A percentile compares a stretch with the other conserved stretches of the same genome.
Evolutionary conservation across 176 grass and related monocot species (phyloP).

Genomic region (Panicum miliaceum): DNA sequence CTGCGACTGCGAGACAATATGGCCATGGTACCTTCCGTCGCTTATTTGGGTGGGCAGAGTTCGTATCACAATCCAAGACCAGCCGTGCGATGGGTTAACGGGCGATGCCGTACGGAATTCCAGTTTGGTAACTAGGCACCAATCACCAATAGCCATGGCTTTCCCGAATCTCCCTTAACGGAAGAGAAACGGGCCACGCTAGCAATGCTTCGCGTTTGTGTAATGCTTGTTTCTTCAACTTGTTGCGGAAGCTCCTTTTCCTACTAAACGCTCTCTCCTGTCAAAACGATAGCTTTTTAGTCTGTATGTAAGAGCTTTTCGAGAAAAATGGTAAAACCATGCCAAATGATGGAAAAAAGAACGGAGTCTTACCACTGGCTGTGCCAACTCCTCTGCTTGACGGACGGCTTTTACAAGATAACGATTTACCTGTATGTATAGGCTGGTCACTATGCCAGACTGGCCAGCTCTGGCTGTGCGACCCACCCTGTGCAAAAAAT

Average conservation of each 20-base stretch:
- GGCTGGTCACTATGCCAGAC: constrained; percentile 84
- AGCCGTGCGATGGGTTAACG: no score
- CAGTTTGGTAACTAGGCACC: no score
- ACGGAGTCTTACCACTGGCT: constrained; percentile 71
- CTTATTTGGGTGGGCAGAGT: no score
- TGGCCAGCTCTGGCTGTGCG: constrained; percentile 91
- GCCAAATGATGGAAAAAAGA: background rate
- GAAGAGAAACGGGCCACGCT: background rate
- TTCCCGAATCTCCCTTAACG: background rate
- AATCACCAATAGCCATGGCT: background rate
- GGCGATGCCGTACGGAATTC: no score
- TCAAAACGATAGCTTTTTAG: constrained; percentile 8
- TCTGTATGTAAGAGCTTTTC: background rate
- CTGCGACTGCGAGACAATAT: no score
- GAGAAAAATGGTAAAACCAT: background rate
- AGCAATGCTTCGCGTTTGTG: constrained; percentile 12
- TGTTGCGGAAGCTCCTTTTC: constrained; percentile 99
- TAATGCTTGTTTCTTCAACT: constrained; percentile 77
- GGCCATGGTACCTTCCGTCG: no score
- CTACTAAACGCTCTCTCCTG: constrained; percentile 93
- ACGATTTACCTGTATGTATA: constrained; percentile 67
- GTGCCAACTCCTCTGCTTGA: constrained; percentile 67
- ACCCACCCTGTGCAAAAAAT: constrained; percentile 96
- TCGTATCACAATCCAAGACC: no score
- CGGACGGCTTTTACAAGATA: constrained; percentile 85